Percentiles rank a stretch among this genome's conserved stretches.
These are phyloP conservation scores for Suhomyces kilbournensis DNA, from an alignment of 805 yeast species.

Conservation along the genomic window DNA sequence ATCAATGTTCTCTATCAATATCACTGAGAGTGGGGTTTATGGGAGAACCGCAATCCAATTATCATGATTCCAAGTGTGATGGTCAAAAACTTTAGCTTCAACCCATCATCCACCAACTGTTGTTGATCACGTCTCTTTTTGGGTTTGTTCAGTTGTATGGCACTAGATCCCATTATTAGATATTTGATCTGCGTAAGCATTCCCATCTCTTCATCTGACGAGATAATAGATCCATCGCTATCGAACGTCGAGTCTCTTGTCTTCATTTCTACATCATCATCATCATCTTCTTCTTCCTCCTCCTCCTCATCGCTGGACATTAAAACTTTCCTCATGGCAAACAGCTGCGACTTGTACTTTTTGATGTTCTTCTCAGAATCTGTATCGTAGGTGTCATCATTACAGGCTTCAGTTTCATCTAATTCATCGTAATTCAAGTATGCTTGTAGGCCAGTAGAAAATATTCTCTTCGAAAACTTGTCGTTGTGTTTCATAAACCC, in stretches of 20 bases:
- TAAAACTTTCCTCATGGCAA: slow-evolving; percentile 11
- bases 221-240: slow-evolving; percentile 6
- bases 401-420: slow-evolving; percentile 11
- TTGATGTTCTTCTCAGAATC: slow-evolving; percentile 20
- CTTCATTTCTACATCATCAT: slow-evolving; percentile 6
- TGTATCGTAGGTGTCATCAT: slow-evolving; percentile 6
- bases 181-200: slow-evolving; percentile 35
- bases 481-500: slow-evolving; percentile 28
- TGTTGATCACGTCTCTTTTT: slow-evolving; percentile 20
- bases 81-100: slow-evolving; percentile 41
- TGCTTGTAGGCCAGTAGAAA: slow-evolving; percentile 25
- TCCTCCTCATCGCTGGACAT: slow-evolving; percentile 11
- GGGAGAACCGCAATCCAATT: slow-evolving; percentile 37
- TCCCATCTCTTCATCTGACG: slow-evolving; percentile 23
- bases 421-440: slow-evolving; percentile 22
- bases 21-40: slow-evolving; percentile 10
- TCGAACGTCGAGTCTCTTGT: slow-evolving; percentile 4
- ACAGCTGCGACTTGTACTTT: slow-evolving; percentile 38
- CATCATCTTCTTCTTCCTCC: slow-evolving; percentile 13
- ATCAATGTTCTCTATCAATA: not conserved
- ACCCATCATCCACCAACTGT: slow-evolving; percentile 35
- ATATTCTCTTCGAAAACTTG: slow-evolving; percentile 22
- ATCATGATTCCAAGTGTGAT: slow-evolving; percentile 42
- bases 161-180: slow-evolving; percentile 29
- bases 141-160: not conserved